Conservation (phyloP, 2,329 filamentous ascomycete species). For the Apiospora arundinis region DNA sequence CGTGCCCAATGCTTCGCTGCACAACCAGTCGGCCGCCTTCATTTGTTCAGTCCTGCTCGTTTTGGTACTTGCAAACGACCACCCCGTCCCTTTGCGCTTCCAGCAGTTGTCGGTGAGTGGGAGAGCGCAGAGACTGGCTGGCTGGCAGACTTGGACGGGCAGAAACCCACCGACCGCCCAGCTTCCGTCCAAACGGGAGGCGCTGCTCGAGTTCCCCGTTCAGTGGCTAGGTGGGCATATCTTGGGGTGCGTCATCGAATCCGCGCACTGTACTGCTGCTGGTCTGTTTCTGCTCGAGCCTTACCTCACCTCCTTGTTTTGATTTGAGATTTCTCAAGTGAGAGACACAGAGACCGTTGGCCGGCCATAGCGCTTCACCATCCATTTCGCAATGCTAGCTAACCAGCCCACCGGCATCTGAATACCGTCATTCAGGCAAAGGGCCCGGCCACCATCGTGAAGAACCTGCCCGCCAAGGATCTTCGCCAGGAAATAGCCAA, state of each 20-base stretch:
- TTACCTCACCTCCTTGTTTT: conserved; percentile 17
- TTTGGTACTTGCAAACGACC: conserved; percentile 20
- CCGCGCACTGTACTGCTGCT: background rate
- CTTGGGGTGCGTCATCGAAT: conserved; percentile 11
- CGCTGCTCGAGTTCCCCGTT: conserved; percentile 19
- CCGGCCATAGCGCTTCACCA: background rate
- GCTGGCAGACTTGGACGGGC: background rate
- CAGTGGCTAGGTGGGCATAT: background rate
- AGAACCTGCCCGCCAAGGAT: background rate
- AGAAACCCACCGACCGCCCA: conserved; percentile 5
- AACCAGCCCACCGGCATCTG: conserved; percentile 13
- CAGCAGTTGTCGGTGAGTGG: conserved; percentile 18
- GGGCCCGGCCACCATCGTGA: background rate
- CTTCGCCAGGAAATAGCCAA: conserved; percentile 2
- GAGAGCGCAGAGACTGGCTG: background rate
- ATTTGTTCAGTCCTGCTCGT: conserved; percentile 9
- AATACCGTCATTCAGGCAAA: conserved; percentile 3
- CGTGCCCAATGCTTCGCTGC: conserved; percentile 22
- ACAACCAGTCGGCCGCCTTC: background rate
- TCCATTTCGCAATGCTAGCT: conserved; percentile 5
- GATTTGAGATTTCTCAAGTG: conserved; percentile 13
- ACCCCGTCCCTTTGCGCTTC: background rate
- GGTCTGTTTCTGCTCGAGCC: conserved; percentile 7
- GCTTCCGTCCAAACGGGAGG: conserved; percentile 19
- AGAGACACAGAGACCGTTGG: conserved; percentile 7